phyloP scores from a whole-genome alignment of 2,329 filamentous ascomycete genomes.

The Orbilia oligospora region DNA sequence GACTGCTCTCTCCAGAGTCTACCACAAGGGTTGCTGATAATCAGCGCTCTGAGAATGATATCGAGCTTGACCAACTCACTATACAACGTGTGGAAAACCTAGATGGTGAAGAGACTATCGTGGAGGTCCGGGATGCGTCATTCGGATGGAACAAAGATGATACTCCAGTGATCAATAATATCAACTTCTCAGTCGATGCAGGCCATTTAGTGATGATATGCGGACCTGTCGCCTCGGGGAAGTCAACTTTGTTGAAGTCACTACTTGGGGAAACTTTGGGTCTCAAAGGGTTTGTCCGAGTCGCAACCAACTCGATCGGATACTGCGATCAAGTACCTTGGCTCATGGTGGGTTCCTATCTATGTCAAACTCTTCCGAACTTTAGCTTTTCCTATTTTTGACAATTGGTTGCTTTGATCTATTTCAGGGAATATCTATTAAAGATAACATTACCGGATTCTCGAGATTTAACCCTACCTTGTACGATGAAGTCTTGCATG shows the following conservation, averaged over 20 bases:
- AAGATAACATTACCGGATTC: slow-evolving; percentile 67
- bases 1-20: slow-evolving; percentile 62
- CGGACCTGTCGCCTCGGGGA: slow-evolving; percentile 69
- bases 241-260: slow-evolving; percentile 67
- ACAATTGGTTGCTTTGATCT: background rate
- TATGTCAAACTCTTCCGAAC: rapidly evolving
- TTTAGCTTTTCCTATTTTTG: background rate
- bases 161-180: slow-evolving; percentile 62
- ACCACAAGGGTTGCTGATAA: slow-evolving; percentile 47
- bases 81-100: slow-evolving; percentile 44
- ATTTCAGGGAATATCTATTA: slow-evolving; percentile 65
- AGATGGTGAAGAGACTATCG: slow-evolving; percentile 33
- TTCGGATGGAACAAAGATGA: slow-evolving; percentile 46
- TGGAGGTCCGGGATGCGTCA: slow-evolving; percentile 30
- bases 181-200: slow-evolving; percentile 62
- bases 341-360: slow-evolving; percentile 61
- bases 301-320: slow-evolving; percentile 65
- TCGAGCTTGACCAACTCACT: slow-evolving; percentile 47
- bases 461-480: slow-evolving; percentile 64
- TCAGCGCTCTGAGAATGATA: slow-evolving; percentile 36
- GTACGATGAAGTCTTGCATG: slow-evolving; percentile 65
- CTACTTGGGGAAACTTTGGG: slow-evolving; percentile 67
- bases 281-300: slow-evolving; percentile 64
- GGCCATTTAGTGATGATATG: slow-evolving; percentile 67
- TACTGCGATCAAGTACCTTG: slow-evolving; percentile 68